Percentiles rank a stretch among this genome's conserved stretches.
Conservation (phyloP, 371 early-diverging fungal species). For the Syncephalastrum contaminatum region DNA sequence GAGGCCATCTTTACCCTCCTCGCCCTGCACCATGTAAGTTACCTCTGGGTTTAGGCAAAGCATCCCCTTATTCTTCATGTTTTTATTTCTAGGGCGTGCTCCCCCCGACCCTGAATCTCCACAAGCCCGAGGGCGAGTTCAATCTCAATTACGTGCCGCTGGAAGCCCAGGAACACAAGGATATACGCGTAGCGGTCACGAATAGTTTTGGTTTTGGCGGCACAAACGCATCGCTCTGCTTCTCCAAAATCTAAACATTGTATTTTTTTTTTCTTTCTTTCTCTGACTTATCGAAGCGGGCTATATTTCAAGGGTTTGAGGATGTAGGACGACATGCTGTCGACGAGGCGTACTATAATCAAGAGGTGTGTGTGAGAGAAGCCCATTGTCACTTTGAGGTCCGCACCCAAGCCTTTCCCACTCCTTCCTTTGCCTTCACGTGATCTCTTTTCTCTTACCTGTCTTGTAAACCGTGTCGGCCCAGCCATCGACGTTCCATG, state of each 20-base stretch:
- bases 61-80: background rate
- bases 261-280: background rate
- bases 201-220: constrained; percentile 98
- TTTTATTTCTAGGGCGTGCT: constrained; percentile 51
- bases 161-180: constrained; percentile 53
- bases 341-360: constrained; percentile 71
- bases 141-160: constrained; percentile 77
- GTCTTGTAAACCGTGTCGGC: constrained; percentile 91
- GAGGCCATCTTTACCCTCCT: constrained; percentile 90
- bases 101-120: constrained; percentile 87
- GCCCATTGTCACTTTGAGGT: background rate
- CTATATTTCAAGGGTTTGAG: constrained; percentile 79
- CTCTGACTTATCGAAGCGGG: constrained; percentile 59
- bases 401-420: background rate
- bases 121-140: constrained; percentile 62
- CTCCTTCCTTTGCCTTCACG: background rate
- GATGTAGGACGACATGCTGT: constrained; percentile 83
- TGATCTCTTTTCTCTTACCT: constrained; percentile 41
- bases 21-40: constrained; percentile 62
- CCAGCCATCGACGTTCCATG: constrained; percentile 95
- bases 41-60: background rate
- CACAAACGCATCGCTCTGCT: constrained; percentile 86
- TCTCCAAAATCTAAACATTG: constrained; percentile 46
- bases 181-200: constrained; percentile 72
- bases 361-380: constrained; percentile 4